Conservation (phyloP, 1,139 yeast species). For the Meyerozyma smithsonii region DNA sequence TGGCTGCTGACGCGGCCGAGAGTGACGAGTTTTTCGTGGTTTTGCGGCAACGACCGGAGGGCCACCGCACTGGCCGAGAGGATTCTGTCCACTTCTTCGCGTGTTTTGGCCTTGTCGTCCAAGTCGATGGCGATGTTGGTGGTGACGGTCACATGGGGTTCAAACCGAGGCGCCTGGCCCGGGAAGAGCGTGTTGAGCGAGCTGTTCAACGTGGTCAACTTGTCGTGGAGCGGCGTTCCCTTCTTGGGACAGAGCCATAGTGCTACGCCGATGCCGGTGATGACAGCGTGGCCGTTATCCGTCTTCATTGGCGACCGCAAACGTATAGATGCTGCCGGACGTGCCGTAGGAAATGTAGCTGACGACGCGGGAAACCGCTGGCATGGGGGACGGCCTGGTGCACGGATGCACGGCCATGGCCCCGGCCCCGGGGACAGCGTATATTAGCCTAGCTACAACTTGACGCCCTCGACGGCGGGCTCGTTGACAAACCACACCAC, state of each 20-base stretch:
- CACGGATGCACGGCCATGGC: background rate
- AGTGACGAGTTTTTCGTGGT: constrained; percentile 33
- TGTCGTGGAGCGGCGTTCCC: constrained; percentile 51
- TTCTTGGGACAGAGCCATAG: constrained; percentile 74
- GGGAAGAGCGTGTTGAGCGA: constrained; percentile 69
- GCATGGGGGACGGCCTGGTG: background rate
- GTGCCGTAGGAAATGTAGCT: too few species aligned
- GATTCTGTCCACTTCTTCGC: constrained; percentile 55
- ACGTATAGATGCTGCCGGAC: too few species aligned
- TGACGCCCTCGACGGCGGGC: constrained; percentile 64
- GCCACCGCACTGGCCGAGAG: constrained; percentile 68
- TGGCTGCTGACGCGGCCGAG: constrained; percentile 37
- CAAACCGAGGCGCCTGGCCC: constrained; percentile 59
- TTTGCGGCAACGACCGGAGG: constrained; percentile 40
- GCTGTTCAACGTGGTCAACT: constrained; percentile 54
- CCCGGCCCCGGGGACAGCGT: background rate
- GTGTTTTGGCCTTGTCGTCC: constrained; percentile 32
- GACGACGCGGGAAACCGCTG: too few species aligned
- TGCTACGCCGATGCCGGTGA: constrained; percentile 43
- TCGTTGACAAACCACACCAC: constrained; percentile 81
- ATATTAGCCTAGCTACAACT: background rate
- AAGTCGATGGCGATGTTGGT: constrained; percentile 48
- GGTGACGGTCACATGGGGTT: constrained; percentile 76
- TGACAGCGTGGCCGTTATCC: background rate
- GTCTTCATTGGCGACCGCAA: background rate